Conservation (phyloP, 306 rosid genomes). For the Cercis canadensis region DNA sequence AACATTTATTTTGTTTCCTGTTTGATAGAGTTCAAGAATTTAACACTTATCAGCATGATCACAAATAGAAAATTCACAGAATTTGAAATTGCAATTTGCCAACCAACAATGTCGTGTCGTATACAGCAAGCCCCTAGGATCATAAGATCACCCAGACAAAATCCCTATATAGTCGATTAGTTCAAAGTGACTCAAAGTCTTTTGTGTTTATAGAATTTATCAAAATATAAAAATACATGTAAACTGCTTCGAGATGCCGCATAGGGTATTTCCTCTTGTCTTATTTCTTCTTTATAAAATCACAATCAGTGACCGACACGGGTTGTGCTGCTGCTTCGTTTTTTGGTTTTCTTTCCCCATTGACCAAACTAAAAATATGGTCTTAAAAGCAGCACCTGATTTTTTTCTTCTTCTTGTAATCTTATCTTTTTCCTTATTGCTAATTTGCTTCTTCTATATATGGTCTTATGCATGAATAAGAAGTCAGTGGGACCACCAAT, state of each 20-base stretch:
- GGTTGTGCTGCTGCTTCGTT: background rate
- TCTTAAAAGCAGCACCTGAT: background rate
- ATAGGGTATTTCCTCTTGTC: conserved; percentile 1
- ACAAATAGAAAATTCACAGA: too few species aligned
- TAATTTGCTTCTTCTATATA: background rate
- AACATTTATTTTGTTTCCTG: too few species aligned
- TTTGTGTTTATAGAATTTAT: conserved; percentile 7
- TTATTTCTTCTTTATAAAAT: background rate
- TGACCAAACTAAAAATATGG: background rate
- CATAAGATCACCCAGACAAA: conserved; percentile 6
- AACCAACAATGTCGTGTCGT: conserved; percentile 29
- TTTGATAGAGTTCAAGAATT: too few species aligned
- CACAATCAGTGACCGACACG: background rate
- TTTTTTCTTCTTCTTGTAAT: background rate
- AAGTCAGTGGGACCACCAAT: conserved; percentile 17
- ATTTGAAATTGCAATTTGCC: conserved; percentile 22
- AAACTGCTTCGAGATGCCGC: conserved; percentile 45
- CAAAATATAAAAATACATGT: conserved; percentile 1
- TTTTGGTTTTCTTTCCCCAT: background rate
- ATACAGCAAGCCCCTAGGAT: background rate
- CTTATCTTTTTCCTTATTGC: too few species aligned
- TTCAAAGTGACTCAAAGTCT: conserved; percentile 20
- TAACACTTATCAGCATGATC: too few species aligned
- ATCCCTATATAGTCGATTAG: conserved; percentile 2
- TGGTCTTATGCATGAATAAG: too few species aligned